Conservation (phyloP, 805 yeast species). For the Yarrowia hollandica region DNA sequence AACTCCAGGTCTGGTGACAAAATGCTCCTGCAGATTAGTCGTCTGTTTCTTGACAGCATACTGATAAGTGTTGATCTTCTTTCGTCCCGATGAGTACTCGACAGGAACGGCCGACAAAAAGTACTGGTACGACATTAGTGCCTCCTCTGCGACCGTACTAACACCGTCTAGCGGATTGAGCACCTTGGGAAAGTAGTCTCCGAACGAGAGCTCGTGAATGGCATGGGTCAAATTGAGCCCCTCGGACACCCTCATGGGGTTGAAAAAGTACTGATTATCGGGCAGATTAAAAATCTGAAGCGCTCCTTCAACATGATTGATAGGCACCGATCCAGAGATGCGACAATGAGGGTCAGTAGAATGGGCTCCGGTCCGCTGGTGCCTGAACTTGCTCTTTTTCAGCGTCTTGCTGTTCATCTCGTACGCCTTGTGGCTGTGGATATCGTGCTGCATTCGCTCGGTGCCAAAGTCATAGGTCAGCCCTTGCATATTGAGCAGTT, state of each 20-base stretch:
- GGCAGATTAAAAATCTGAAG: slow-evolving; percentile 67
- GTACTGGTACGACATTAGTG: slow-evolving; percentile 53
- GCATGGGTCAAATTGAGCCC: slow-evolving; percentile 78
- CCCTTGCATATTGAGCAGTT: slow-evolving; percentile 71
- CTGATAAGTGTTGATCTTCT: slow-evolving; percentile 69
- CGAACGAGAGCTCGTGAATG: slow-evolving; percentile 85
- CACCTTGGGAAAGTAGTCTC: slow-evolving; percentile 82
- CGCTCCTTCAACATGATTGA: slow-evolving; percentile 82
- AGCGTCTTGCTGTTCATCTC: slow-evolving; percentile 12
- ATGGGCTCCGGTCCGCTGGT: background rate
- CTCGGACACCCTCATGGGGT: slow-evolving; percentile 8
- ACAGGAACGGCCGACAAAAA: slow-evolving; percentile 83
- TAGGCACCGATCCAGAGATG: slow-evolving; percentile 49
- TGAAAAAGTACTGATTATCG: slow-evolving; percentile 38
- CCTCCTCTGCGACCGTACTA: slow-evolving; percentile 55
- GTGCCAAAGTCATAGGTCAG: slow-evolving; percentile 36
- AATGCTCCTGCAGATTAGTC: slow-evolving; percentile 34
- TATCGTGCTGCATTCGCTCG: slow-evolving; percentile 1
- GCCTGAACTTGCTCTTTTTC: background rate
- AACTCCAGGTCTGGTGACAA: slow-evolving; percentile 64
- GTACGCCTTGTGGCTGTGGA: slow-evolving; percentile 22
- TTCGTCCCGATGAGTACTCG: slow-evolving; percentile 46
- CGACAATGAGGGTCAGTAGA: slow-evolving; percentile 32
- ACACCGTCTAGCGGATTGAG: slow-evolving; percentile 86
- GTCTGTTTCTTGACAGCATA: slow-evolving; percentile 52